Conservation (phyloP, 2,329 filamentous ascomycete genomes). For the Nectriaceae sp. region DNA sequence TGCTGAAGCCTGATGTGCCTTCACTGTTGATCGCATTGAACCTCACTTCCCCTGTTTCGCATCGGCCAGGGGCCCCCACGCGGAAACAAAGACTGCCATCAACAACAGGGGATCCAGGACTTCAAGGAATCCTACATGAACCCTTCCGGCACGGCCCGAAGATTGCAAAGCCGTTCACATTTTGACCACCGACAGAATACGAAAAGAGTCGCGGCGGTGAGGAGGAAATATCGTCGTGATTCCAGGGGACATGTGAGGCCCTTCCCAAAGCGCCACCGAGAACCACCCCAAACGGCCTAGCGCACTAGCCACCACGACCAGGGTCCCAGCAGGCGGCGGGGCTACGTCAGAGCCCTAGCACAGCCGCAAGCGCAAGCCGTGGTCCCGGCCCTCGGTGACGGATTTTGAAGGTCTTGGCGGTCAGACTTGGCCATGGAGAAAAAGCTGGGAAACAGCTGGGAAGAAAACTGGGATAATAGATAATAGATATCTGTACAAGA, state of each 20-base stretch:
- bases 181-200: neutral
- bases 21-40: too few relatives aligned
- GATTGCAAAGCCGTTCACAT: neutral
- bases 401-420: too few relatives aligned
- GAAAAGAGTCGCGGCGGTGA: slow-evolving; percentile 5
- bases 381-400: slow-evolving; percentile 15
- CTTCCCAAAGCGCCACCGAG: slow-evolving; percentile 8
- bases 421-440: too few relatives aligned
- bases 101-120: too few relatives aligned
- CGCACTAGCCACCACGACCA: slow-evolving; percentile 12
- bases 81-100: too few relatives aligned
- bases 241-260: neutral
- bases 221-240: neutral
- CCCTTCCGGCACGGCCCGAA: neutral
- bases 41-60: too few relatives aligned
- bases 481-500: too few relatives aligned
- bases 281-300: neutral
- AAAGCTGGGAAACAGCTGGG: too few relatives aligned
- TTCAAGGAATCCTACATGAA: too few relatives aligned
- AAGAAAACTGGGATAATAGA: too few relatives aligned
- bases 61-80: too few relatives aligned
- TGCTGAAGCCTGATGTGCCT: too few relatives aligned
- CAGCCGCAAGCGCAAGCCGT: neutral
- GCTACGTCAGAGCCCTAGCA: neutral
- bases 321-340: slow-evolving; percentile 26